Evolutionary conservation across 768 basidiomycete species (phyloP).

Genomic region (Xerocomus spinulosus): DNA sequence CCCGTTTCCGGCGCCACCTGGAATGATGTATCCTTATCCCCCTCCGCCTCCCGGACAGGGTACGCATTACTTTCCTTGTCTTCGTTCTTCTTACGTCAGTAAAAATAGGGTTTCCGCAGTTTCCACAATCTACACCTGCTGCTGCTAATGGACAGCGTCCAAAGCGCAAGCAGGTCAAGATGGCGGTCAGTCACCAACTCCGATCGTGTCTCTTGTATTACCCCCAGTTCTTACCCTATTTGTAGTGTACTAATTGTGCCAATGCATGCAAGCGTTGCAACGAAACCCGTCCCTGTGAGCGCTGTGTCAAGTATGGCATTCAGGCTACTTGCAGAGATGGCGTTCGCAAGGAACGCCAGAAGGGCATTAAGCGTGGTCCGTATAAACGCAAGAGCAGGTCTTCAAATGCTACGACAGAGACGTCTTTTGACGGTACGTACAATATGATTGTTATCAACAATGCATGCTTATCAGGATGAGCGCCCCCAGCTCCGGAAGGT

Average conservation of each 20-base stretch:
- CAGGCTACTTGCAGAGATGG: constrained; percentile 56
- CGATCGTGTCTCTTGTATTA: not conserved
- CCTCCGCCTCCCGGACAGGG: constrained; percentile 38
- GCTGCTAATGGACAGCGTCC: constrained; percentile 24
- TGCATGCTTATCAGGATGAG: constrained; percentile 12
- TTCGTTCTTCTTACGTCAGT: constrained; percentile 11
- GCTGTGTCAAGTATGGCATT: constrained; percentile 61
- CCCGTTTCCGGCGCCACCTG: constrained; percentile 36
- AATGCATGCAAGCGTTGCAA: constrained; percentile 55
- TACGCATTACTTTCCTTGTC: constrained; percentile 15
- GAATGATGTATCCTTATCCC: constrained; percentile 42
- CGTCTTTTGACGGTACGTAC: constrained; percentile 21
- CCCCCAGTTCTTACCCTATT: constrained; percentile 1
- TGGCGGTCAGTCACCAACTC: constrained; percentile 41
- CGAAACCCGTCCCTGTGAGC: constrained; percentile 56
- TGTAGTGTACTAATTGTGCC: constrained; percentile 54
- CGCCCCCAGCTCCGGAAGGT: constrained; percentile 15
- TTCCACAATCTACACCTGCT: constrained; percentile 21
- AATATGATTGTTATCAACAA: constrained; percentile 3
- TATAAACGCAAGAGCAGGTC: constrained; percentile 50
- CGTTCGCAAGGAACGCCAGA: constrained; percentile 60
- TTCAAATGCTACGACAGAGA: constrained; percentile 15
- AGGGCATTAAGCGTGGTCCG: constrained; percentile 53
- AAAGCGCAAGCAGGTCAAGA: constrained; percentile 57
- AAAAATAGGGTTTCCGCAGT: constrained; percentile 31